Conservation (phyloP, 805 yeast species). For the Myxozyma udenii region DNA sequence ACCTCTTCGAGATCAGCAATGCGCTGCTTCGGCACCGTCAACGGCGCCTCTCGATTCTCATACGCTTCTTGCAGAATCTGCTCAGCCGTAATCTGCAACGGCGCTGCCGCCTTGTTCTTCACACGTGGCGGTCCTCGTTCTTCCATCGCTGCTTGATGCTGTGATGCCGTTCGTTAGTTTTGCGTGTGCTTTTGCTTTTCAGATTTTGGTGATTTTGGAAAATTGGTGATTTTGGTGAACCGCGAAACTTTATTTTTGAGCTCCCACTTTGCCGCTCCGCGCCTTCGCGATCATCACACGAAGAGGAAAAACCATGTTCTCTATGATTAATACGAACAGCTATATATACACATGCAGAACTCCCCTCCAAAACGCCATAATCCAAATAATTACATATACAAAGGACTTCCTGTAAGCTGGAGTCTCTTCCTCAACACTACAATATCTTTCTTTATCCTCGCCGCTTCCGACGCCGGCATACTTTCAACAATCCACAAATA, state of each 20-base stretch:
- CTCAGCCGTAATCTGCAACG: constrained; percentile 61
- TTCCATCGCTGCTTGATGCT: constrained; percentile 6
- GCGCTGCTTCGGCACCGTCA: constrained; percentile 44
- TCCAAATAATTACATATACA: not conserved
- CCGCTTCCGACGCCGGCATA: not conserved
- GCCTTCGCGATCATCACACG: too few species aligned
- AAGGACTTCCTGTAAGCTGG: not conserved
- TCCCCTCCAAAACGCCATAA: too few species aligned
- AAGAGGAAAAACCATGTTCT: too few species aligned
- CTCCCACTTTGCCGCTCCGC: too few species aligned
- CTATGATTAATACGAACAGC: too few species aligned
- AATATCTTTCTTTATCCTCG: not conserved
- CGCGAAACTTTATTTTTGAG: not conserved
- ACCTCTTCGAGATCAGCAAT: constrained; percentile 73
- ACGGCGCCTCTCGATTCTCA: constrained; percentile 45
- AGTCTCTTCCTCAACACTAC: not conserved
- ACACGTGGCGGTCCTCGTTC: constrained; percentile 35
- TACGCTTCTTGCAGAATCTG: constrained; percentile 62
- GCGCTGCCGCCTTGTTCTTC: constrained; percentile 47
- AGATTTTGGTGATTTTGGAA: too few species aligned
- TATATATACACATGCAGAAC: too few species aligned
- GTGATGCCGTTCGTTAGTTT: too few species aligned
- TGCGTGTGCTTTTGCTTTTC: too few species aligned
- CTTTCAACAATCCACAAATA: constrained; percentile 3
- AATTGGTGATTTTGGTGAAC: too few species aligned